These are phyloP conservation scores for Candida lessepsii DNA, from an alignment of 805 yeast genomes.

Conservation along the genomic window DNA sequence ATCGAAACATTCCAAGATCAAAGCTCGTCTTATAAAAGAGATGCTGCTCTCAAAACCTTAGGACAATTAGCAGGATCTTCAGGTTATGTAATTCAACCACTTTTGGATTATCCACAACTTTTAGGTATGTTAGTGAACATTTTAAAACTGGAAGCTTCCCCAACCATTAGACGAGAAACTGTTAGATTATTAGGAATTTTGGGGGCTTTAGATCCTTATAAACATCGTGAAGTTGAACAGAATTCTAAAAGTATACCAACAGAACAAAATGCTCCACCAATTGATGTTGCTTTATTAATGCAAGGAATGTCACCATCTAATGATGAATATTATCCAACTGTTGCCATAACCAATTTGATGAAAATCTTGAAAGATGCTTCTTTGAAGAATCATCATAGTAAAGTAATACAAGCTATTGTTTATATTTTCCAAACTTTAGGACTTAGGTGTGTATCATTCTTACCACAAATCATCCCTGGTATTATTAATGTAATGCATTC, in stretches of 20 bases:
- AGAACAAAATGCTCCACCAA: constrained; percentile 84
- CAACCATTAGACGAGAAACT: constrained; percentile 77
- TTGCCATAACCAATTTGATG: constrained; percentile 82
- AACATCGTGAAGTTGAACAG: constrained; percentile 87
- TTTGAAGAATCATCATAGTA: constrained; percentile 79
- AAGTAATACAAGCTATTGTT: constrained; percentile 92
- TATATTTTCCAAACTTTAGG: constrained; percentile 89
- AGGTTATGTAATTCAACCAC: constrained; percentile 93
- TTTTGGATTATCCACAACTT: constrained; percentile 86
- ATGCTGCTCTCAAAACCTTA: constrained; percentile 82
- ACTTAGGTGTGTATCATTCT: constrained; percentile 81
- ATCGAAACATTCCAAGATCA: constrained; percentile 90
- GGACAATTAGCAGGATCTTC: constrained; percentile 89
- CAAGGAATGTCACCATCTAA: constrained; percentile 90
- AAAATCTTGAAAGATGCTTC: constrained; percentile 84
- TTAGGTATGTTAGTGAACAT: constrained; percentile 79
- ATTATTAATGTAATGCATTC: constrained; percentile 79
- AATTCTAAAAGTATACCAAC: constrained; percentile 52
- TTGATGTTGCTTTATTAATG: constrained; percentile 87
- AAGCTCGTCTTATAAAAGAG: constrained; percentile 81
- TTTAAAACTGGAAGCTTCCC: constrained; percentile 74
- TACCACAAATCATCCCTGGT: constrained; percentile 86
- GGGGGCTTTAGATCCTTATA: constrained; percentile 97
- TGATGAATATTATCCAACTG: constrained; percentile 94
- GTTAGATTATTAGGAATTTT: constrained; percentile 86